These are phyloP conservation scores for Pulveroboletus frians DNA, from an alignment of 768 basidiomycete genomes.

Conservation along the genomic window DNA sequence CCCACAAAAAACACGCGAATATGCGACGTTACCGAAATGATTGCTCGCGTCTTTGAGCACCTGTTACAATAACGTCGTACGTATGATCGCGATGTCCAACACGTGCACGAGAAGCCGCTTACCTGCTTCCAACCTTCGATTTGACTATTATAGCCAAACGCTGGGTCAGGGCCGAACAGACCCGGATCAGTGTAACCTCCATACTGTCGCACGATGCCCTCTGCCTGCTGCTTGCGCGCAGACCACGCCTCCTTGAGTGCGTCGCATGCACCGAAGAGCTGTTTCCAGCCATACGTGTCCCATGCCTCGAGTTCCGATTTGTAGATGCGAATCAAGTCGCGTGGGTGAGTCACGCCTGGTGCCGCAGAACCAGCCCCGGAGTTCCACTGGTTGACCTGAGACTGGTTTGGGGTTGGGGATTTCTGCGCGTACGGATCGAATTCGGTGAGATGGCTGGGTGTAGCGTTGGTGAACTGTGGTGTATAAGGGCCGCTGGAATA, in stretches of 20 bases:
- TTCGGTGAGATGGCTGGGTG: slow-evolving; percentile 31
- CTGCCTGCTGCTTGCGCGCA: slow-evolving; percentile 50
- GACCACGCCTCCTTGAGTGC: slow-evolving; percentile 65
- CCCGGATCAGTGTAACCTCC: slow-evolving; percentile 34
- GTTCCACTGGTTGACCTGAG: slow-evolving; percentile 1
- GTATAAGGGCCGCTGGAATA: slow-evolving; percentile 30
- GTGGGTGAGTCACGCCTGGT: slow-evolving; percentile 52
- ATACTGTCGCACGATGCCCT: slow-evolving; percentile 42
- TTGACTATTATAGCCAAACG: slow-evolving; percentile 48
- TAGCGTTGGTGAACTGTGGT: slow-evolving; percentile 11
- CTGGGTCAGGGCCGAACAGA: slow-evolving; percentile 25
- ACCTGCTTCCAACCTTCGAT: slow-evolving; percentile 55
- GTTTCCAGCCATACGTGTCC: slow-evolving; percentile 70
- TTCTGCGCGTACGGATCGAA: slow-evolving; percentile 38
- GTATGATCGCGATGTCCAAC: background rate
- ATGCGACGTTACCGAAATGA: slow-evolving; percentile 41
- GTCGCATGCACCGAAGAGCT: slow-evolving; percentile 58
- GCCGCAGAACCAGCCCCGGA: slow-evolving; percentile 23
- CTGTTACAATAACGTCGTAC: slow-evolving; percentile 25
- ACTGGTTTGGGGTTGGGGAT: background rate
- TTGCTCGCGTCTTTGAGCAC: slow-evolving; percentile 51
- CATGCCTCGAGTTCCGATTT: slow-evolving; percentile 67
- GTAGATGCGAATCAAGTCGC: slow-evolving; percentile 59
- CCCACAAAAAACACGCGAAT: background rate
- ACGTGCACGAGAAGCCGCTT: slow-evolving; percentile 3